phyloP scores from a whole-genome alignment of 495 filamentous ascomycete genomes.

The Astrocystis sublimbata region DNA sequence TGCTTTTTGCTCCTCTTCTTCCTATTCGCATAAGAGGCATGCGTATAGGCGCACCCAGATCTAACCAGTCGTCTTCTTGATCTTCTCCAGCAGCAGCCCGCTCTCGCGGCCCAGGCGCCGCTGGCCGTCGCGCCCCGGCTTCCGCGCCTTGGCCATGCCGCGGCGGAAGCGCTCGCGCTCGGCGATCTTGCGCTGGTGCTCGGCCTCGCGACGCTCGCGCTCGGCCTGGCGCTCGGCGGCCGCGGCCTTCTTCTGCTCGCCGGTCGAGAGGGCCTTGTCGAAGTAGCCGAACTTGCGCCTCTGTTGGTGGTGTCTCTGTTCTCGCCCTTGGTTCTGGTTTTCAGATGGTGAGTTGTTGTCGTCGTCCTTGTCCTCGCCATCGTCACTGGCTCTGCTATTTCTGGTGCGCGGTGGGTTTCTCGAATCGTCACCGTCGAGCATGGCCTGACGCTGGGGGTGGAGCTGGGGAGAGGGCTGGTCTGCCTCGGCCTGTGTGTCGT shows the following conservation, averaged over 20 bases:
- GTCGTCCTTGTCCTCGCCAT: not conserved
- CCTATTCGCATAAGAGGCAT: no score
- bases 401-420: slow-evolving; percentile 4
- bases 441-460: slow-evolving; percentile 68
- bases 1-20: not conserved
- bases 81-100: slow-evolving; percentile 75
- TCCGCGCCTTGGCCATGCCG: slow-evolving; percentile 74
- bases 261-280: slow-evolving; percentile 71
- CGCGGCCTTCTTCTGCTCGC: slow-evolving; percentile 64
- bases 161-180: slow-evolving; percentile 64
- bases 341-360: not conserved
- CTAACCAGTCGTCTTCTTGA: slow-evolving; percentile 67
- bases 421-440: slow-evolving; percentile 41
- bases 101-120: slow-evolving; percentile 84
- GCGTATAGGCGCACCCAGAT: slow-evolving; percentile 3
- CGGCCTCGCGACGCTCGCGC: slow-evolving; percentile 54
- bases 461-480: slow-evolving; percentile 45
- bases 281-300: slow-evolving; percentile 66
- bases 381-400: no score
- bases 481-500: not conserved
- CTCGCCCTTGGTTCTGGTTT: not conserved
- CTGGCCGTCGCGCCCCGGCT: slow-evolving; percentile 75
- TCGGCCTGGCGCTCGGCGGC: slow-evolving; percentile 61
- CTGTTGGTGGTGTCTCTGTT: slow-evolving; percentile 29
- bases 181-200: slow-evolving; percentile 56